Conservation (phyloP, 1,284 basidiomycete species). For the Malassezia obtusa region DNA sequence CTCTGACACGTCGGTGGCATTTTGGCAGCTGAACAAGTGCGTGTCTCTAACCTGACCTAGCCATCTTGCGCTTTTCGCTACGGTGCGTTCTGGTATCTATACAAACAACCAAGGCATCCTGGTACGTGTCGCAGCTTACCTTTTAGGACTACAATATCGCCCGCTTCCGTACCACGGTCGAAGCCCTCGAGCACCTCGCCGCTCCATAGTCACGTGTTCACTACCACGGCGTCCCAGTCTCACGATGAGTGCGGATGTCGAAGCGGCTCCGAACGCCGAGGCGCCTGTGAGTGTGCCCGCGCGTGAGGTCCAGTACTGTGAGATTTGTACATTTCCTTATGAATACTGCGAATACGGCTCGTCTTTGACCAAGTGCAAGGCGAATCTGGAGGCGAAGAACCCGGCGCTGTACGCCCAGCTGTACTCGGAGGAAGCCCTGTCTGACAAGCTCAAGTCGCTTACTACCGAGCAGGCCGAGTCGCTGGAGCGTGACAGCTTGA, state of each 20-base stretch:
- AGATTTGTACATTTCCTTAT: constrained; percentile 43
- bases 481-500: constrained; percentile 39
- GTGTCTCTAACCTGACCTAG: neutral
- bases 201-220: constrained; percentile 7
- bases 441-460: constrained; percentile 32
- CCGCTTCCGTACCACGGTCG: constrained; percentile 59
- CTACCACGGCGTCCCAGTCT: neutral
- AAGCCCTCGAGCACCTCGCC: constrained; percentile 45
- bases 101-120: constrained; percentile 69
- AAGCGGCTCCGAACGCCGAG: neutral
- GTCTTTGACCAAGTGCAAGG: constrained; percentile 33
- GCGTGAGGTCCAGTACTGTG: constrained; percentile 31
- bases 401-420: constrained; percentile 26
- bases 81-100: constrained; percentile 69
- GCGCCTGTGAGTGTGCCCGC: constrained; percentile 13
- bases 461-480: constrained; percentile 44
- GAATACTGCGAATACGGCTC: constrained; percentile 47
- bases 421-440: constrained; percentile 40
- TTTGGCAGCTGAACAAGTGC: constrained; percentile 67
- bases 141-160: constrained; percentile 74
- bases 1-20: constrained; percentile 68
- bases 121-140: constrained; percentile 7
- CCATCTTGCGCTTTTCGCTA: constrained; percentile 64
- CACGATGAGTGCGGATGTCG: constrained; percentile 11
- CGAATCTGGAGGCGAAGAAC: constrained; percentile 33